Evolutionary conservation across 306 rosid genomes (phyloP), one percentile per base, ranked within the genome.

Genomic region (Prunus mume): DNA sequence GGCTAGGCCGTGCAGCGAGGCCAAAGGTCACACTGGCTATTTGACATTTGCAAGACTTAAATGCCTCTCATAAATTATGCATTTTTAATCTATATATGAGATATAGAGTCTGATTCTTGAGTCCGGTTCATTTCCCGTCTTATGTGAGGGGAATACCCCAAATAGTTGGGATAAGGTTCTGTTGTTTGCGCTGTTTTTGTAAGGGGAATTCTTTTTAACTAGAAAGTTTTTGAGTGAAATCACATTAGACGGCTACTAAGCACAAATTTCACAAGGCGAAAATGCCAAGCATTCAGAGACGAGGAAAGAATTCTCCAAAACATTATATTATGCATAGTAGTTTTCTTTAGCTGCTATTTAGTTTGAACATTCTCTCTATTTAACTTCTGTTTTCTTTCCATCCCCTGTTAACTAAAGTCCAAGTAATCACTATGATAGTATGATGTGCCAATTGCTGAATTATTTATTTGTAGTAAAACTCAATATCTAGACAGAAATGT

Each of bases 11-110:
- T 81, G 87, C 56, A 76, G 83, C 34, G 98, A 93, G 73, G 92
- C 98, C 58, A 87, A 87, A 83, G 98, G 98, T 79, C 98, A 91
- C 86, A 93, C 97, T 2, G 96, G 98, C 75, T 91, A 90, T 88
- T 79, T 93, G 84, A 91, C 98, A 68, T 91, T 90, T 79, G 97
- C 96, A 56, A 88, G 97, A 66, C 92, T 88, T 68, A 86, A 81
- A 85, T 90, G 93, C 79, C 49, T 84, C 68, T 82, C 78, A 49
- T 88, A 78, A 83, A 63, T 47, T 73, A 73, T 7, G 57, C 68
- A 72, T 6, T 5, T 60, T 61, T 9, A 57, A 9, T 72, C n/a
- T 56, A 34, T 52, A 20, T 56, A 72, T 58, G 43, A 46, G 69
- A 19, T 20, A 9, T 34, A 14, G 0, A 38, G 30, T 19, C 2